phyloP scores from a whole-genome alignment of 768 basidiomycete genomes.

The Boletus patriciae region DNA sequence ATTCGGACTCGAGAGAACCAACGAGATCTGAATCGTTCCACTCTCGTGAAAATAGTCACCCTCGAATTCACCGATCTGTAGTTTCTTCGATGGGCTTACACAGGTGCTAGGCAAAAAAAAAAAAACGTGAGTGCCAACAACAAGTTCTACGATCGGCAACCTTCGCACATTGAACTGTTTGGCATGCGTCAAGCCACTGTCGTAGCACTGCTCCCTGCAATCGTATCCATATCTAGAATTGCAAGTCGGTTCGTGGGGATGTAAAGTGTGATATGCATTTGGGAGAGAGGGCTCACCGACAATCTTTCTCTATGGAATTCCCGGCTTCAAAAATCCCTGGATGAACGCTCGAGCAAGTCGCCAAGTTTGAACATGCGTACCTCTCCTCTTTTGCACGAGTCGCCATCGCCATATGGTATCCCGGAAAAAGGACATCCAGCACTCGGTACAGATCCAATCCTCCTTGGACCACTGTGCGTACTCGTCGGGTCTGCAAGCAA shows the following conservation, averaged over 20 bases:
- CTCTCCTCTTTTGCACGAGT: not conserved
- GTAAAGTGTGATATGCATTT: not conserved
- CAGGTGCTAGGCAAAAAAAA: not conserved
- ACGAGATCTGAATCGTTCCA: too few relatives aligned
- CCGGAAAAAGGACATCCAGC: not conserved
- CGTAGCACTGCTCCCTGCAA: not conserved
- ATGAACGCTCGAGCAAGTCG: not conserved
- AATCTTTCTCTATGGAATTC: not conserved
- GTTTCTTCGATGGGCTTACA: not conserved
- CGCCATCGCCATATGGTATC: slow-evolving; percentile 7
- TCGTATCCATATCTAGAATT: slow-evolving; percentile 3
- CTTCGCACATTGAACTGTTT: slow-evolving; percentile 1
- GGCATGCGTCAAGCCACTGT: not conserved
- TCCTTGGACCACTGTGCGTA: slow-evolving; percentile 4
- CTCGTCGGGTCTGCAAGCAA: not conserved
- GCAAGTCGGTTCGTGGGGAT: not conserved
- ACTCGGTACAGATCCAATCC: not conserved
- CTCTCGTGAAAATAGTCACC: too few relatives aligned
- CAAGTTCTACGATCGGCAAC: not conserved
- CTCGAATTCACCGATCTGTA: too few relatives aligned
- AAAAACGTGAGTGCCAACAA: not conserved
- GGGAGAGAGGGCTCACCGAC: not conserved
- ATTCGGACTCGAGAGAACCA: too few relatives aligned
- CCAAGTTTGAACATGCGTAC: not conserved
- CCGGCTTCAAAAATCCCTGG: not conserved